Conservation (phyloP, 306 rosid genomes). For the Cucumis sativus region DNA sequence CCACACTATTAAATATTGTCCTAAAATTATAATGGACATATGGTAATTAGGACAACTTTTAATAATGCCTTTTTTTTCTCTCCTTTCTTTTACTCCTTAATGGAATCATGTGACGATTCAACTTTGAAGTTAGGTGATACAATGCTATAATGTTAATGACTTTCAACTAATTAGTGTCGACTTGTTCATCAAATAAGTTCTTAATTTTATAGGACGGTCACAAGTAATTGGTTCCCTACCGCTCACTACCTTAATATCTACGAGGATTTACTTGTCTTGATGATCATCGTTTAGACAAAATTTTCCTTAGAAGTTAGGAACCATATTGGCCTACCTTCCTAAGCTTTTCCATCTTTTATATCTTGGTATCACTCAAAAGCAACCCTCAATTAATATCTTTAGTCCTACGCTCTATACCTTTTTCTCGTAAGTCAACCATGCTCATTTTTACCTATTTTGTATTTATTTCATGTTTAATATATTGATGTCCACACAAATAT, state of each 20-base stretch:
- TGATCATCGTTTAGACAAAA: not conserved
- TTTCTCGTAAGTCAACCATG: not conserved
- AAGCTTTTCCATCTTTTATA: not conserved
- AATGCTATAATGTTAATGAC: not conserved
- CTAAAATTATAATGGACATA: no score
- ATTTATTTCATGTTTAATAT: no score
- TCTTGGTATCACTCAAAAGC: not conserved
- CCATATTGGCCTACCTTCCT: not conserved
- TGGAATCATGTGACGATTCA: no score
- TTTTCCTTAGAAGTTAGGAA: not conserved
- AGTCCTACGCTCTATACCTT: not conserved
- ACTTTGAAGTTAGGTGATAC: not conserved
- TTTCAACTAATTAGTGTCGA: not conserved
- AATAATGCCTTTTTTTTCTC: no score
- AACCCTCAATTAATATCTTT: not conserved
- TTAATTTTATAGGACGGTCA: not conserved
- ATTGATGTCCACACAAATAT: no score
- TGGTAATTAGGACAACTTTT: no score
- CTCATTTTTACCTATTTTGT: not conserved
- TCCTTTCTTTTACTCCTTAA: no score
- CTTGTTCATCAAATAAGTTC: not conserved
- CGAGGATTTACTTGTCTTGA: not conserved
- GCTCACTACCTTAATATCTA: not conserved
- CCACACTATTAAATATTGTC: no score
- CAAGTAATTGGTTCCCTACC: not conserved